A percentile compares a stretch with the other conserved stretches of the same genome.
phyloP scores from a whole-genome alignment of 2,329 filamentous ascomycete genomes.

The Hansfordia pulvinata region DNA sequence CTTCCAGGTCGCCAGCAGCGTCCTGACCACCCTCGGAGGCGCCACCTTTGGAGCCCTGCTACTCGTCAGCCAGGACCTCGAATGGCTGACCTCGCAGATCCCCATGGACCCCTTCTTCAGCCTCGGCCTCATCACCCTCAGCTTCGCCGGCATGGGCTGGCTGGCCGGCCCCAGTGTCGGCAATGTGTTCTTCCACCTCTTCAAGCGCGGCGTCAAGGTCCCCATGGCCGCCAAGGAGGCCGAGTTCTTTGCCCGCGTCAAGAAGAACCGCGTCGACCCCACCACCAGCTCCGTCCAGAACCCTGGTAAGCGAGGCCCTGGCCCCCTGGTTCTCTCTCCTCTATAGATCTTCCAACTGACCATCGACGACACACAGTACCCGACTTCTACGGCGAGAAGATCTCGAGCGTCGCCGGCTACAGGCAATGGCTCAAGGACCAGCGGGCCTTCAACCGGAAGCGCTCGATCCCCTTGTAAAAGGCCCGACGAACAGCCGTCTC shows the following conservation, averaged over 20 bases:
- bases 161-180: conserved; percentile 73
- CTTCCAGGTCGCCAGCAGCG: conserved; percentile 68
- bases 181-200: conserved; percentile 62
- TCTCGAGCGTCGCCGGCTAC: conserved; percentile 83
- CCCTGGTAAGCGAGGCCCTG: conserved; percentile 38
- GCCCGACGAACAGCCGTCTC: not conserved
- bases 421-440: conserved; percentile 96
- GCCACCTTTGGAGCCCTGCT: conserved; percentile 51
- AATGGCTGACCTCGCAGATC: conserved; percentile 55
- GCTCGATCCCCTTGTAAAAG: conserved; percentile 44
- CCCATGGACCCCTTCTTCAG: conserved; percentile 82
- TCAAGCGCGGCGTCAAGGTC: conserved; percentile 55
- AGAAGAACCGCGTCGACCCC: conserved; percentile 84
- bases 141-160: conserved; percentile 75
- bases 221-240: conserved; percentile 81
- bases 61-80: conserved; percentile 58
- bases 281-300: conserved; percentile 80
- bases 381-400: conserved; percentile 98
- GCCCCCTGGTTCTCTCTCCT: not conserved
- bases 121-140: conserved; percentile 66
- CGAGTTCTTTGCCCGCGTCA: conserved; percentile 84
- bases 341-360: conserved; percentile 1
- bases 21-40: conserved; percentile 47
- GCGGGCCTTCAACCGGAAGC: conserved; percentile 91
- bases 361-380: conserved; percentile 47